Evolutionary conservation across 768 basidiomycete species (phyloP).

Genomic region (Pisolithus tinctorius): DNA sequence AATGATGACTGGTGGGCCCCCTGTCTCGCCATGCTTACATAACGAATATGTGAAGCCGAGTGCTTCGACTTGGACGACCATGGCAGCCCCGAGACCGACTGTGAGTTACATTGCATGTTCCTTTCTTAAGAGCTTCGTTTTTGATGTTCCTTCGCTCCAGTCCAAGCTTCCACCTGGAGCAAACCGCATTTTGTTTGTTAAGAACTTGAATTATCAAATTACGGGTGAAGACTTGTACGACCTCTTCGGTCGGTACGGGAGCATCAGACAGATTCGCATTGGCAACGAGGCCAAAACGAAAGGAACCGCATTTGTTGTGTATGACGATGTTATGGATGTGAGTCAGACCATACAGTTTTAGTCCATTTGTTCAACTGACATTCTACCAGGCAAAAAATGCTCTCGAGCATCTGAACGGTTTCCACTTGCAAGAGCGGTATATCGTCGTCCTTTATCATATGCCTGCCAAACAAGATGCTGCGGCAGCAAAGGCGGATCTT

Average conservation of each 20-base stretch:
- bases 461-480: constrained; percentile 94
- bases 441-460: constrained; percentile 98
- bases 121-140: not conserved
- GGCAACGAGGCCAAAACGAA: constrained; percentile 89
- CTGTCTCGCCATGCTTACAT: not conserved
- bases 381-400: constrained; percentile 83
- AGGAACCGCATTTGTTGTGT: constrained; percentile 95
- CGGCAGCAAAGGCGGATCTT: constrained; percentile 87
- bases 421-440: constrained; percentile 96
- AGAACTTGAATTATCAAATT: constrained; percentile 89
- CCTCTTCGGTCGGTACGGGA: constrained; percentile 95
- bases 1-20: too few species aligned
- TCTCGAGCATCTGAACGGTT: constrained; percentile 93
- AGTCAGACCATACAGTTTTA: constrained; percentile 19
- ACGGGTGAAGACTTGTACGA: constrained; percentile 94
- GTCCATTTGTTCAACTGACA: constrained; percentile 9
- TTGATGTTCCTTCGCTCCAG: constrained; percentile 29
- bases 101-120: constrained; percentile 28
- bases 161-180: constrained; percentile 88
- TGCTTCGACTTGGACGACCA: constrained; percentile 16
- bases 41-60: constrained; percentile 1
- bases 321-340: constrained; percentile 95
- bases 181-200: constrained; percentile 88
- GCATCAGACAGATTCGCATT: constrained; percentile 90
- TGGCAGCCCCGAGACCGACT: constrained; percentile 67